Evolutionary conservation across 345 rosid genomes (phyloP), one percentile per base, ranked within the genome.

Genomic region (Sisymbrium altissimum): DNA sequence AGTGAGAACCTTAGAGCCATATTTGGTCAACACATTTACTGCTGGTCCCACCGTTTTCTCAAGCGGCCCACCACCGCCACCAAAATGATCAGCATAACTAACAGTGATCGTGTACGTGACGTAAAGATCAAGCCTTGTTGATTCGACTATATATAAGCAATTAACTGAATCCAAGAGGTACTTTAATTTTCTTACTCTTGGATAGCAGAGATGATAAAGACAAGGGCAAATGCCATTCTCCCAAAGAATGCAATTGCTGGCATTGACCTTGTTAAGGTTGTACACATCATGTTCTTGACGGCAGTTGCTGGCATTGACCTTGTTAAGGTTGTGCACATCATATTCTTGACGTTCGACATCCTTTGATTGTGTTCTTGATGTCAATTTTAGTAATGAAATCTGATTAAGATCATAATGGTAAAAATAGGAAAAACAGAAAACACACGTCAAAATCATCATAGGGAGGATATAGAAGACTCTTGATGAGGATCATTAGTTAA

Each of bases 191-290:
- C 76, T 77, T 57, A 77, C 80, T 64, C 80, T 70, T 77, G 76
- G 61, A 77, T 64, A 9, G 76, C 76, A 27, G 80, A 36, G 36
- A 77, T 70, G 44, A 77, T 7, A 63, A 77, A 77, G 61, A 64
- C 80, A 35, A 70, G 35, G 35, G 76, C 53, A 70, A 77, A 77
- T 45, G 71, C 76, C 33, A 70, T 36, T 56, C 80, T 77, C 13
- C 80, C 80, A 21, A 77, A 46, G 71, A 77, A 77, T 10, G 76
- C 76, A 19, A 77, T 70, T 8, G 75, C 67, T 38, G 80, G 80
- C 72, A 77, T 70, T 29, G 80, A 77, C 63, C n/a, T 77, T 48
- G 67, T 46, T 57, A 70, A 19, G 41, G 67, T 29, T 44, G 50
- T 56, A 61, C 60, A 25, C 11, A 70, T 56, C 52, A 70, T 71